phyloP scores from a whole-genome alignment of 768 basidiomycete species.

The Tricholoma bakamatsutake region DNA sequence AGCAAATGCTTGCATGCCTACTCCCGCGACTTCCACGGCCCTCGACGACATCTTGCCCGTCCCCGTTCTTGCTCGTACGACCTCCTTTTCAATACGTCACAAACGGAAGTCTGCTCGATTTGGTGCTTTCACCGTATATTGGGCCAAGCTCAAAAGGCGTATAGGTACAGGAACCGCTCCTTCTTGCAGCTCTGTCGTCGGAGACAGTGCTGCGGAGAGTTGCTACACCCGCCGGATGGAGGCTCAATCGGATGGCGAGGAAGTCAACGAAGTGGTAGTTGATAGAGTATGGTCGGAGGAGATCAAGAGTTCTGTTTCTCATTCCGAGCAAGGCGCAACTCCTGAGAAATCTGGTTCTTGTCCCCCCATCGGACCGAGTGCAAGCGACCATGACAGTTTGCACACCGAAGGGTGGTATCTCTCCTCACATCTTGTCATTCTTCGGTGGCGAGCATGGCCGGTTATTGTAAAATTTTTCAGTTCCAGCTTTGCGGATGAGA shows the following conservation, averaged over 20 bases:
- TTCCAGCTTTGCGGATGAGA: constrained; percentile 54
- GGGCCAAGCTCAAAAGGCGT: constrained; percentile 47
- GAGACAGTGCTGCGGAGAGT: constrained; percentile 41
- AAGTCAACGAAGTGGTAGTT: constrained; percentile 70
- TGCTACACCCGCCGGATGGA: constrained; percentile 23
- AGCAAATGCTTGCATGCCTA: constrained; percentile 13
- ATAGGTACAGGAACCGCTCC: constrained; percentile 52
- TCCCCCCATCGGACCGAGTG: constrained; percentile 22
- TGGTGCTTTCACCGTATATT: constrained; percentile 33
- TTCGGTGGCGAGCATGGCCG: constrained; percentile 59
- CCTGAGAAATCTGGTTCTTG: constrained; percentile 47
- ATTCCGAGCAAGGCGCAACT: constrained; percentile 43
- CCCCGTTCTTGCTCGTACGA: constrained; percentile 31
- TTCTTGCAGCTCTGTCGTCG: constrained; percentile 47
- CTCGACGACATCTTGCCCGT: constrained; percentile 31
- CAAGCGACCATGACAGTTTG: constrained; percentile 30
- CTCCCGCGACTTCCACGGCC: constrained; percentile 22
- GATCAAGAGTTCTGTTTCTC: constrained; percentile 45
- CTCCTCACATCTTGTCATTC: constrained; percentile 29
- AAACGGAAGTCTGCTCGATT: constrained; percentile 33
- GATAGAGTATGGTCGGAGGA: constrained; percentile 66
- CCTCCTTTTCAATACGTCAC: constrained; percentile 18
- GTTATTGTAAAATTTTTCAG: constrained; percentile 51
- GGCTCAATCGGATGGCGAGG: constrained; percentile 23
- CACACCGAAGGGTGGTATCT: constrained; percentile 30